Conservation (phyloP, 768 basidiomycete genomes). For the Collybia sp. region DNA sequence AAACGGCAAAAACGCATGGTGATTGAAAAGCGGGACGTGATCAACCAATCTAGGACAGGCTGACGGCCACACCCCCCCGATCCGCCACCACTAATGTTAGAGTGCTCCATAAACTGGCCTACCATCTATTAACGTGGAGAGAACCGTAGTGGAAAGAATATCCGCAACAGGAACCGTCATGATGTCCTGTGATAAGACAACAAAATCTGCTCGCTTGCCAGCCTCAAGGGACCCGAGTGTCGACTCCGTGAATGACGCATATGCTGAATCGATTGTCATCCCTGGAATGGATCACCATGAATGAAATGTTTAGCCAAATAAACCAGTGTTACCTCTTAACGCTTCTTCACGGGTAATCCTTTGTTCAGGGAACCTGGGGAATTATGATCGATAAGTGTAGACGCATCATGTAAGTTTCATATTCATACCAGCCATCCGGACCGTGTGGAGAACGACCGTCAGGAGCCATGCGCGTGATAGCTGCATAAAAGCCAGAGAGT, state of each 20-base stretch:
- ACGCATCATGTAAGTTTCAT: not conserved
- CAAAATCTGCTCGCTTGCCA: slow-evolving; percentile 83
- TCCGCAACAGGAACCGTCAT: slow-evolving; percentile 56
- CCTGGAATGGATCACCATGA: slow-evolving; percentile 33
- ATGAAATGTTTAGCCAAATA: not conserved
- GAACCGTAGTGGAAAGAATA: slow-evolving; percentile 65
- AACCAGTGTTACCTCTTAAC: slow-evolving; percentile 46
- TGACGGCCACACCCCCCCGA: too few relatives aligned
- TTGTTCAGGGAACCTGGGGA: slow-evolving; percentile 75
- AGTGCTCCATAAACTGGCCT: slow-evolving; percentile 33
- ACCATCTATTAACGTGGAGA: slow-evolving; percentile 80
- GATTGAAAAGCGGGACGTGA: too few relatives aligned
- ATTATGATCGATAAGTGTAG: not conserved
- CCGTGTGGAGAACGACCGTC: slow-evolving; percentile 80
- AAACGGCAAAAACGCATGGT: too few relatives aligned
- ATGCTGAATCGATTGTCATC: slow-evolving; percentile 86
- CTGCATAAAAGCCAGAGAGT: slow-evolving; percentile 83
- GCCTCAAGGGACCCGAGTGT: slow-evolving; percentile 69
- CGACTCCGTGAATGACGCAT: slow-evolving; percentile 78
- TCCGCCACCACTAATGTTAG: slow-evolving; percentile 6
- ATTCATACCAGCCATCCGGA: slow-evolving; percentile 69
- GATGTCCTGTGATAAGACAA: slow-evolving; percentile 80
- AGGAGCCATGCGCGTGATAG: slow-evolving; percentile 67
- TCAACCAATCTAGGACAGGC: too few relatives aligned
- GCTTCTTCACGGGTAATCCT: slow-evolving; percentile 73